phyloP scores from a whole-genome alignment of 805 yeast genomes.

The Saccharomycopsis javanensis region DNA sequence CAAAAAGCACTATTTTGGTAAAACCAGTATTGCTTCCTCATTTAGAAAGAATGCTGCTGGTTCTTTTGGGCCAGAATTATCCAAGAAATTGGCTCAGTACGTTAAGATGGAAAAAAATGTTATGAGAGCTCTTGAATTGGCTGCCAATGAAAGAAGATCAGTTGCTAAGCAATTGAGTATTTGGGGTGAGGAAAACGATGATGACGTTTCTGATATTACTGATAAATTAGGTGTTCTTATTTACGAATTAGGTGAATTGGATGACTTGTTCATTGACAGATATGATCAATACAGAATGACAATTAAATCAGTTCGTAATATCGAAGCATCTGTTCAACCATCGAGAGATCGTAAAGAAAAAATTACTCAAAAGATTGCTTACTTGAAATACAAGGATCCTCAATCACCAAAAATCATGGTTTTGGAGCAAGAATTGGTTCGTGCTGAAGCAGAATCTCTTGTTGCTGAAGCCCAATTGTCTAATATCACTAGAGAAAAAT shows the following conservation, averaged over 20 bases:
- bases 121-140: constrained; percentile 67
- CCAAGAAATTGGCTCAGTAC: constrained; percentile 62
- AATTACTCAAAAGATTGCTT: constrained; percentile 77
- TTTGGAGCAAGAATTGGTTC: constrained; percentile 79
- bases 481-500: constrained; percentile 78
- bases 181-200: constrained; percentile 86
- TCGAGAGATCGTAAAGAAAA: constrained; percentile 79
- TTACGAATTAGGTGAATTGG: constrained; percentile 77
- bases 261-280: constrained; percentile 77
- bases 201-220: constrained; percentile 77
- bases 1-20: constrained; percentile 80
- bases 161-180: constrained; percentile 74
- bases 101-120: constrained; percentile 78
- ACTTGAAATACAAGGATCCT: constrained; percentile 77
- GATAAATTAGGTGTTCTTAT: constrained; percentile 79
- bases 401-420: constrained; percentile 69
- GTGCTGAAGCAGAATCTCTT: constrained; percentile 86
- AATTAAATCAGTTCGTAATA: constrained; percentile 70
- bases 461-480: constrained; percentile 90
- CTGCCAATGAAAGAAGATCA: constrained; percentile 68
- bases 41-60: constrained; percentile 70
- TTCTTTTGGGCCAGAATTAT: constrained; percentile 68
- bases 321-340: constrained; percentile 82
- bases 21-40: constrained; percentile 49
- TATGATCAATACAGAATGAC: constrained; percentile 82